A percentile compares a stretch with the other conserved stretches of the same genome.
phyloP scores from a whole-genome alignment of 106 monocot genomes.

The Platanthera zijinensis region DNA sequence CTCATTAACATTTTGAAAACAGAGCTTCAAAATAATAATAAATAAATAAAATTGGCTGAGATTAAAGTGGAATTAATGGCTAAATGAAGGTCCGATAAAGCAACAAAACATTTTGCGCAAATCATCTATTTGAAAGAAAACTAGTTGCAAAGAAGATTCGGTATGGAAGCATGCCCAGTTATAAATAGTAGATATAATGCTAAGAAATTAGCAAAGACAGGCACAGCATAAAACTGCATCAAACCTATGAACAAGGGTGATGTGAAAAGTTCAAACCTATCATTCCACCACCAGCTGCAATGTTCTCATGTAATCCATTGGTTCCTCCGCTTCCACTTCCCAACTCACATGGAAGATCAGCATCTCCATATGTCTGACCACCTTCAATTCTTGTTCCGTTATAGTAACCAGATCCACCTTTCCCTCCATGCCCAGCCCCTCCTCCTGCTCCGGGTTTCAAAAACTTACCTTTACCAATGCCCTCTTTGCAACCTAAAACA shows the following conservation, averaged over 20 bases:
- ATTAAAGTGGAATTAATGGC: background rate
- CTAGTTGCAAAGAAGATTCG: background rate
- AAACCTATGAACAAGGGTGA: background rate
- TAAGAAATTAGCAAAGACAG: background rate
- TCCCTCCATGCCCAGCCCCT: constrained; percentile 95
- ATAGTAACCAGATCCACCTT: constrained; percentile 78
- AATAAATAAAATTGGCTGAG: background rate
- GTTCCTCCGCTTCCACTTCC: constrained; percentile 80
- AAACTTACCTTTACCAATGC: constrained; percentile 76
- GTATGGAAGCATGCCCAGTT: background rate
- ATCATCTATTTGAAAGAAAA: background rate
- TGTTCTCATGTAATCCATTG: constrained; percentile 40
- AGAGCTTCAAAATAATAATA: no score
- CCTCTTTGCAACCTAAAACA: constrained; percentile 75
- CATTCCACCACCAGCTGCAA: constrained; percentile 86
- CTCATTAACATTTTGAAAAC: no score
- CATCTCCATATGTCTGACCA: constrained; percentile 69
- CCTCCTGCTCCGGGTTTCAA: constrained; percentile 78
- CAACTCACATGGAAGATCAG: constrained; percentile 88
- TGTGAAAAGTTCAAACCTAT: constrained; percentile 49
- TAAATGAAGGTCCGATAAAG: background rate
- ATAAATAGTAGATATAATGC: background rate
- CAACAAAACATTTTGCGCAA: background rate
- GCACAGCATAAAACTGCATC: background rate
- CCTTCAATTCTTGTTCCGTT: constrained; percentile 67